Conservation (phyloP, 2,329 filamentous ascomycete species). For the Fusarium armeniacum region DNA sequence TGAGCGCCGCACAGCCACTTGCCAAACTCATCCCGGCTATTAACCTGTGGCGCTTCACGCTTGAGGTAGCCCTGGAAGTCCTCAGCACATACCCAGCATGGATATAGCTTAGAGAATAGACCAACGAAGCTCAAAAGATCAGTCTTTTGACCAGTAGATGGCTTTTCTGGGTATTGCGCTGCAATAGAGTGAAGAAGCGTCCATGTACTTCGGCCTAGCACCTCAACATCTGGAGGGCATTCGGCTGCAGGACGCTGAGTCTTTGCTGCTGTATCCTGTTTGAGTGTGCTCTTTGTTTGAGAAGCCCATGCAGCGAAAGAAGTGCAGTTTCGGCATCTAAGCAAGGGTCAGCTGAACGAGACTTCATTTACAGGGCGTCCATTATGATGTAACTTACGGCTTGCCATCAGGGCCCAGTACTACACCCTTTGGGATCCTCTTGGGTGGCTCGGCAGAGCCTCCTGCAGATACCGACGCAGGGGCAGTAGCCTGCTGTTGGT, state of each 20-base stretch:
- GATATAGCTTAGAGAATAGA: slow-evolving; percentile 88
- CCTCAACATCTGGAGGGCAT: slow-evolving; percentile 92
- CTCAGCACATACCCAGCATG: slow-evolving; percentile 94
- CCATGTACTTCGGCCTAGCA: slow-evolving; percentile 90
- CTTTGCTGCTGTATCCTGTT: slow-evolving; percentile 50
- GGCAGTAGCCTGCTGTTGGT: slow-evolving; percentile 45
- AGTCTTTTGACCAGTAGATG: slow-evolving; percentile 76
- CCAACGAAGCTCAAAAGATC: slow-evolving; percentile 84
- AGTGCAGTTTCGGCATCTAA: slow-evolving; percentile 55
- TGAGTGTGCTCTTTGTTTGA: slow-evolving; percentile 62
- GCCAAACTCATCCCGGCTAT: slow-evolving; percentile 78
- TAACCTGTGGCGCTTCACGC: slow-evolving; percentile 74
- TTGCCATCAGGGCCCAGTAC: slow-evolving; percentile 86
- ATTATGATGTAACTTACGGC: slow-evolving; percentile 70
- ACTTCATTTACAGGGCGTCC: slow-evolving; percentile 24
- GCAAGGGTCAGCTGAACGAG: slow-evolving; percentile 33
- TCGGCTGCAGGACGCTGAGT: slow-evolving; percentile 66
- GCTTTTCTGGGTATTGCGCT: slow-evolving; percentile 82
- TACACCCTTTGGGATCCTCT: slow-evolving; percentile 77
- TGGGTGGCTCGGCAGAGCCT: slow-evolving; percentile 56
- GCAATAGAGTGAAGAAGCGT: slow-evolving; percentile 93
- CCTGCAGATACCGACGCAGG: slow-evolving; percentile 35
- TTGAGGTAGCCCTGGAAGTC: slow-evolving; percentile 89
- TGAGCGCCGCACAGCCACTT: slow-evolving; percentile 88
- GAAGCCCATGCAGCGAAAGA: slow-evolving; percentile 64